Conservation (phyloP, 2,329 filamentous ascomycete species). For the Colletotrichum chlorophyti region DNA sequence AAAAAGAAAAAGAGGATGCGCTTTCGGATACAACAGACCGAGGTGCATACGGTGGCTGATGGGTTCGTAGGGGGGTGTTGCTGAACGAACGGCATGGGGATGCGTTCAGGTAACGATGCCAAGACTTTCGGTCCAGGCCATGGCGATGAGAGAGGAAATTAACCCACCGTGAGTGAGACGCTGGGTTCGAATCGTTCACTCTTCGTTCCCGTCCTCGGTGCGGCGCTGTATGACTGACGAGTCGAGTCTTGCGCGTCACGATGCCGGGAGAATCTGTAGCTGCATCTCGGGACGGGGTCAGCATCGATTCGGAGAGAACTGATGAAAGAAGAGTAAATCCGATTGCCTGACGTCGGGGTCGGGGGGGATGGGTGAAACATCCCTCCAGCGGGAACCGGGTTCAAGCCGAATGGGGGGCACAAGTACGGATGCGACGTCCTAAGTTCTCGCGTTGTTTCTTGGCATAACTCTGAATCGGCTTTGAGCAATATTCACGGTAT, state of each 20-base stretch:
- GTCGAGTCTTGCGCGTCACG: background rate
- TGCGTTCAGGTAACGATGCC: background rate
- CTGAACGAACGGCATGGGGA: background rate
- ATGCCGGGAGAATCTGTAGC: background rate
- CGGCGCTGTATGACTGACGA: too few species aligned
- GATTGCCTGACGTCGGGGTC: too few species aligned
- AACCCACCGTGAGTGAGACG: background rate
- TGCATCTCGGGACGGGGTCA: background rate
- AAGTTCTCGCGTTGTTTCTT: background rate
- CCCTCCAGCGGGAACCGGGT: background rate
- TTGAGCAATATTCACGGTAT: background rate
- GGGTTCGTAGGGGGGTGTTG: background rate
- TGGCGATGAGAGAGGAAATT: background rate
- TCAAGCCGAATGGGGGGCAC: background rate
- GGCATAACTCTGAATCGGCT: background rate
- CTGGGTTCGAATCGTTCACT: background rate
- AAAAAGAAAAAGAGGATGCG: background rate
- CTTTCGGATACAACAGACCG: background rate
- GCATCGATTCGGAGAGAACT: too few species aligned
- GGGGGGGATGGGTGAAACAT: background rate
- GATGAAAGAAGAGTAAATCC: background rate
- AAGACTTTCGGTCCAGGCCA: background rate
- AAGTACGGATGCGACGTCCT: background rate
- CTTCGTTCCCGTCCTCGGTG: background rate
- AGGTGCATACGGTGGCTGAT: slow-evolving; percentile 10